Percentiles rank a stretch among this genome's conserved stretches.
Conservation (phyloP, 106 monocot species). For the Allium sativum region DNA sequence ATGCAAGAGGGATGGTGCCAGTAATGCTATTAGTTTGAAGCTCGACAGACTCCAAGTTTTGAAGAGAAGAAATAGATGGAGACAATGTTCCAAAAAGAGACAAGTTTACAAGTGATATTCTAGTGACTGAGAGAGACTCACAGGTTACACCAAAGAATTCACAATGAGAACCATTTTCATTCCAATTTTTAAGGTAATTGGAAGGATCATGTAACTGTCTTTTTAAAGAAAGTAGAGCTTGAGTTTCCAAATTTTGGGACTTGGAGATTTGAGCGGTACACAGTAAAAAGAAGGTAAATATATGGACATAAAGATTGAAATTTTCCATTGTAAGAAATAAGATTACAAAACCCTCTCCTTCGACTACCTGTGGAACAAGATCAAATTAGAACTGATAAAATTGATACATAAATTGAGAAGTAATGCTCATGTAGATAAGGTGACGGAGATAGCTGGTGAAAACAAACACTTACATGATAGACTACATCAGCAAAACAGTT, state of each 20-base stretch:
- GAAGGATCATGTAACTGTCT: constrained; percentile 39
- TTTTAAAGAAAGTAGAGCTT: constrained; percentile 53
- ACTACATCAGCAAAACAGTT: too few relatives aligned
- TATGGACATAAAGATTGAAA: background rate
- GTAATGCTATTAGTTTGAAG: constrained; percentile 39
- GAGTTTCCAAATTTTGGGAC: constrained; percentile 23
- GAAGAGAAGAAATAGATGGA: constrained; percentile 29
- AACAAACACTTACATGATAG: too few relatives aligned
- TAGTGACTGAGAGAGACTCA: constrained; percentile 35
- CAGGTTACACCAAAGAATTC: constrained; percentile 52
- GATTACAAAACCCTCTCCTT: too few relatives aligned
- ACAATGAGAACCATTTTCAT: constrained; percentile 34
- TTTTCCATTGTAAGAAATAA: background rate
- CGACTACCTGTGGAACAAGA: too few relatives aligned
- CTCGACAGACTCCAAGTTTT: constrained; percentile 18
- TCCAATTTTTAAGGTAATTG: constrained; percentile 43
- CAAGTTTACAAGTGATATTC: constrained; percentile 38
- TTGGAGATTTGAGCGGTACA: constrained; percentile 10
- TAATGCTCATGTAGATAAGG: too few relatives aligned
- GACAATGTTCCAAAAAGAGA: constrained; percentile 63
- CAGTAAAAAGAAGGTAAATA: constrained; percentile 14
- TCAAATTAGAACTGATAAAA: too few relatives aligned
- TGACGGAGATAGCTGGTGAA: too few relatives aligned
- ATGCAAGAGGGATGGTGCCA: constrained; percentile 37
- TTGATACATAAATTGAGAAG: too few relatives aligned